Conservation (phyloP, 805 yeast genomes). For the Saturnispora quitensis region DNA sequence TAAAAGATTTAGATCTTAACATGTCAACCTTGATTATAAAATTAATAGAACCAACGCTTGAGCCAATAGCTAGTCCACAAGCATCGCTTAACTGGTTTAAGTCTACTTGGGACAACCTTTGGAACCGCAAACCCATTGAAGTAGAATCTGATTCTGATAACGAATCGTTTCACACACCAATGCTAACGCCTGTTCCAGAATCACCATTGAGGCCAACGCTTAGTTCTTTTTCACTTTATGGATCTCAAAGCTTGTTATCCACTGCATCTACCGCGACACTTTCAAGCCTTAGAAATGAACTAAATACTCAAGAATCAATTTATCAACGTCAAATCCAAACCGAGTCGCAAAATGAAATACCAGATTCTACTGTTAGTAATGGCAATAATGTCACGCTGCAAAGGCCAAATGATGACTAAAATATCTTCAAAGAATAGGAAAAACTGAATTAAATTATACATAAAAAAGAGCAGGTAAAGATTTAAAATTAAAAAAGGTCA, state of each 20-base stretch:
- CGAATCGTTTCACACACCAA: conserved; percentile 5
- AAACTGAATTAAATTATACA: not conserved
- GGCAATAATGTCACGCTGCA: conserved; percentile 13
- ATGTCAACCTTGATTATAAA: conserved; percentile 69
- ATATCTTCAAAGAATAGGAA: not conserved
- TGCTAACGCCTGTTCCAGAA: not conserved
- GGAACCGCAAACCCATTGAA: not conserved
- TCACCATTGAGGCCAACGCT: conserved; percentile 9
- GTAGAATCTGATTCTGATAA: conserved; percentile 2
- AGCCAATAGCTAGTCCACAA: conserved; percentile 12
- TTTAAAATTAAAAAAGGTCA: not conserved
- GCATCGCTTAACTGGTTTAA: conserved; percentile 23
- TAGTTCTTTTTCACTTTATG: conserved; percentile 13
- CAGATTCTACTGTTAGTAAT: conserved; percentile 4
- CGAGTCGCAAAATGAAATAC: not conserved
- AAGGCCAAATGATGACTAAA: not conserved
- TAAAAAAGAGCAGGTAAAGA: not conserved
- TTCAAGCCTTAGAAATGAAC: not conserved
- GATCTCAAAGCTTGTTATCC: conserved; percentile 10
- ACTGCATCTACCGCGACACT: not conserved
- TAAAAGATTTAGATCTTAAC: conserved; percentile 47
- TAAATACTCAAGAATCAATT: not conserved
- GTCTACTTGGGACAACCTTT: conserved; percentile 14
- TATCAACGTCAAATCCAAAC: not conserved
- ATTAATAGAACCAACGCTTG: conserved; percentile 31